Evolutionary conservation across 1,139 yeast genomes (phyloP).

Genomic region (Sugiyamaella novakii): DNA sequence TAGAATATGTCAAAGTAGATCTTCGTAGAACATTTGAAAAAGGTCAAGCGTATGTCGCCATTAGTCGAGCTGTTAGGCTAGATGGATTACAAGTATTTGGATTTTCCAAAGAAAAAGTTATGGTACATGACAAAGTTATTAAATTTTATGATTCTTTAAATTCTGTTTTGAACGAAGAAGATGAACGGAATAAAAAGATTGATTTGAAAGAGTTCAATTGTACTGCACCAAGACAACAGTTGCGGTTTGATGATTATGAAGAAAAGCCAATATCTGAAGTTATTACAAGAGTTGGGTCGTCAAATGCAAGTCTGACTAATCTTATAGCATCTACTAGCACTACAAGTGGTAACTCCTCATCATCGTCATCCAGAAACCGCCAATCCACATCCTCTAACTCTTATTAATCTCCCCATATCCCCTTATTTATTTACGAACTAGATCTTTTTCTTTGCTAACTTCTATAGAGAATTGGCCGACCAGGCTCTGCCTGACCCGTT

Average conservation of each 20-base stretch:
- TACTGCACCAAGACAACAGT: slow-evolving; percentile 12
- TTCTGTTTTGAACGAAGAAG: slow-evolving; percentile 2
- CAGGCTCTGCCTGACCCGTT: neutral
- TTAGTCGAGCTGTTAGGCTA: slow-evolving; percentile 80
- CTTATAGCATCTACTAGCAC: no score
- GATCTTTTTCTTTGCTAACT: no score
- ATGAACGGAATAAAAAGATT: neutral
- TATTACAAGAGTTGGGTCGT: slow-evolving; percentile 3
- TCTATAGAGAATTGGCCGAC: no score
- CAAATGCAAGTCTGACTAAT: no score
- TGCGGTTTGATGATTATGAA: slow-evolving; percentile 5
- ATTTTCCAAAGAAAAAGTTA: slow-evolving; percentile 63
- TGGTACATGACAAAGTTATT: slow-evolving; percentile 68
- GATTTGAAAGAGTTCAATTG: slow-evolving; percentile 1
- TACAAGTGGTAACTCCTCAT: no score
- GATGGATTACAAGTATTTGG: slow-evolving; percentile 77
- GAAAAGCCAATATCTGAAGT: slow-evolving; percentile 5
- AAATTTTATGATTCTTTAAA: slow-evolving; percentile 58
- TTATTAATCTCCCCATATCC: slow-evolving; percentile 1
- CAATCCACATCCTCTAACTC: neutral
- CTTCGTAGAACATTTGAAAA: slow-evolving; percentile 75
- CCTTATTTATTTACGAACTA: no score
- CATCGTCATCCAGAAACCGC: neutral
- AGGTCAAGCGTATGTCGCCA: slow-evolving; percentile 95
- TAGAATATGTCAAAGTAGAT: slow-evolving; percentile 81